These are phyloP conservation scores for Chaetomium sp. DNA, from an alignment of 2,329 filamentous ascomycete genomes.

Conservation along the genomic window DNA sequence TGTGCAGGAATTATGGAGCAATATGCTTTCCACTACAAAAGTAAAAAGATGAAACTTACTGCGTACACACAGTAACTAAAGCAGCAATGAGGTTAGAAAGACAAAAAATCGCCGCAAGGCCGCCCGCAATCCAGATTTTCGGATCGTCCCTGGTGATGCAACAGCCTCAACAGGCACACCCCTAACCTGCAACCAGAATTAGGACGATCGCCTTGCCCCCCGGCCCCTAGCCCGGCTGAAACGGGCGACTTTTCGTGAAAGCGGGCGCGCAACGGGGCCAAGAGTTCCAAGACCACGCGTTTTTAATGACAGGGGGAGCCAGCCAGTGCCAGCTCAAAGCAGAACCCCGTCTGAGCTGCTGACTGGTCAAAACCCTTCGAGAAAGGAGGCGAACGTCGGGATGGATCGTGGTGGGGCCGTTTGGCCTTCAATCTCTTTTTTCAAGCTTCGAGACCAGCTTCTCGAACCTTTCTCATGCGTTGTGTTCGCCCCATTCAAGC, in stretches of 20 bases:
- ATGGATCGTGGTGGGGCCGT: too few species aligned
- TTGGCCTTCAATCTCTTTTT: too few species aligned
- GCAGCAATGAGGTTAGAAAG: too few species aligned
- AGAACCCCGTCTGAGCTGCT: slow-evolving; percentile 1
- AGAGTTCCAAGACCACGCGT: slow-evolving; percentile 14
- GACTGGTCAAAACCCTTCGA: not conserved
- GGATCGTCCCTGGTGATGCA: slow-evolving; percentile 11
- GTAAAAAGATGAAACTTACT: too few species aligned
- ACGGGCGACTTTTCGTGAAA: slow-evolving; percentile 18
- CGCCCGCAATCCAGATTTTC: slow-evolving; percentile 5
- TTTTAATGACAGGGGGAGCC: slow-evolving; percentile 21
- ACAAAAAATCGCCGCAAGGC: not conserved
- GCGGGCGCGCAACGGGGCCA: slow-evolving; percentile 5
- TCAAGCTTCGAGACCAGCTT: too few species aligned
- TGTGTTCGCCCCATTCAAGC: too few species aligned
- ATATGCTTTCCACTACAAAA: too few species aligned
- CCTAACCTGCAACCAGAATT: slow-evolving; percentile 21
- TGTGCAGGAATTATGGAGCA: too few species aligned
- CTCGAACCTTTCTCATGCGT: too few species aligned
- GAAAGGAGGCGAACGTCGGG: not conserved
- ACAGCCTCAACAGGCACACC: slow-evolving; percentile 10
- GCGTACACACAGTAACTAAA: too few species aligned
- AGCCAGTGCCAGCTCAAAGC: too few species aligned
- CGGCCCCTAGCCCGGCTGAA: slow-evolving; percentile 22
- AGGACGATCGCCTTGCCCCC: slow-evolving; percentile 19